phyloP scores from a whole-genome alignment of 1,284 basidiomycete genomes.

The Coniferiporia sulphurascens region DNA sequence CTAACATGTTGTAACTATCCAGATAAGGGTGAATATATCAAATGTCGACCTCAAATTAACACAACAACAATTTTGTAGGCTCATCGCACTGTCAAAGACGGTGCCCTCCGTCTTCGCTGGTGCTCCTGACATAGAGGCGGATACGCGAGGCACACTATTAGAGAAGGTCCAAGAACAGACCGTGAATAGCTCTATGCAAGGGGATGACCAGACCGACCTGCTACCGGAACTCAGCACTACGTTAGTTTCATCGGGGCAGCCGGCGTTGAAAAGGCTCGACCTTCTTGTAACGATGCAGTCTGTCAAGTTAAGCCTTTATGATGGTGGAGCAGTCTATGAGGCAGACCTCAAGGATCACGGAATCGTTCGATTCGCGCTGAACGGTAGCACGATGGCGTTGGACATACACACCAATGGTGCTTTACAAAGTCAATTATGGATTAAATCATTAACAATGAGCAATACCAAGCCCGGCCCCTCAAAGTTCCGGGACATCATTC shows the following conservation, averaged over 20 bases:
- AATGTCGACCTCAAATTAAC: slow-evolving; percentile 90
- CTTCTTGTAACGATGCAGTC: slow-evolving; percentile 71
- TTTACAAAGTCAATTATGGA: slow-evolving; percentile 80
- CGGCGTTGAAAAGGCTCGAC: slow-evolving; percentile 67
- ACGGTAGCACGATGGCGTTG: slow-evolving; percentile 73
- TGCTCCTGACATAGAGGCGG: background rate
- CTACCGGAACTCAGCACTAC: slow-evolving; percentile 52
- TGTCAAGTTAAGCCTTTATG: slow-evolving; percentile 92
- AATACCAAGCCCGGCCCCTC: slow-evolving; percentile 83
- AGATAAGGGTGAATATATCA: slow-evolving; percentile 78
- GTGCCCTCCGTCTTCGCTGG: slow-evolving; percentile 62
- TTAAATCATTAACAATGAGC: slow-evolving; percentile 88
- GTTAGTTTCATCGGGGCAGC: slow-evolving; percentile 25
- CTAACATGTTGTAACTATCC: slow-evolving; percentile 5
- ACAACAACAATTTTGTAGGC: slow-evolving; percentile 81
- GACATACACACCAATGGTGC: slow-evolving; percentile 85
- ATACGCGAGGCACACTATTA: background rate
- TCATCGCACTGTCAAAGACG: slow-evolving; percentile 69
- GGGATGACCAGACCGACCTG: slow-evolving; percentile 37
- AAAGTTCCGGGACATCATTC: slow-evolving; percentile 94
- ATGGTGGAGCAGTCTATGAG: slow-evolving; percentile 56
- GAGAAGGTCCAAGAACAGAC: background rate
- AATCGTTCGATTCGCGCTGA: slow-evolving; percentile 83
- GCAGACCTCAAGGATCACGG: slow-evolving; percentile 71
- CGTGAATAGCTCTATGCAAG: background rate